Base-by-base conservation (phyloP, 1,139 yeast species). In the Sugiyamaella grinbergsii region DNA sequence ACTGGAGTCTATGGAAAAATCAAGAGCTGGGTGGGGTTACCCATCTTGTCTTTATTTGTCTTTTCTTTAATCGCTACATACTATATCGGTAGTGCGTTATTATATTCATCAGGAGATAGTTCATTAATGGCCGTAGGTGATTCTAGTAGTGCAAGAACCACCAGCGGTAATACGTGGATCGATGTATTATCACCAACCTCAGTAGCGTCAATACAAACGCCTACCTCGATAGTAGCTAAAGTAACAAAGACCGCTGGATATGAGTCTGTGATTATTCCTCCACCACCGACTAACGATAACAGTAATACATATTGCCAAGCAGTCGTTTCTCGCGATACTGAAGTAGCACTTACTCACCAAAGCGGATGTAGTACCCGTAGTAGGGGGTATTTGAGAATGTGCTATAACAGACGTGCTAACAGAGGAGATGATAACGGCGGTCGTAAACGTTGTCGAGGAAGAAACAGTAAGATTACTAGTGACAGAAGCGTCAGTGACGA, bases 311-410 rank as follows among this genome's bases (percentile, higher is more conserved):
- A 2, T 3, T 42, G 46, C 15, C 46, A 22, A 22, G 46, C 15
- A 4, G 19, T 36, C 16, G 19, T 26, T n/a, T 34, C 34, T 18
- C 40, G 47, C 8, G 36, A 43, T 28, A 43, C 36, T 7, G 34
- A 43, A 2, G 22, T 43, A 24, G 47, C 36, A 3, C 37, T 41
- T 20, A 31, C 45, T 22, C 23, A 11, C 8, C 15, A 15, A 16
- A 20, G 26, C 22, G 28, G 23, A 6, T 23, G 11, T 5, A 22
- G 13, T 22, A 11, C n/a, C 10, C 15, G 15, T 2, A n/a, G 28
- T 11, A 18, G 40, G 10, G 13, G 28, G 11, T 36, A 18, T 36
- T 22, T 22, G 4, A 8, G 15, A 10, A 16, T n/a, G n/a, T n/a
- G n/a, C n/a, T n/a, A n/a, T n/a, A n/a, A n/a, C n/a, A n/a, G n/a